Percentiles rank a stretch among this genome's conserved stretches.
Conservation (phyloP, 257 asterid genomes). For the Solanum medicagineum region DNA sequence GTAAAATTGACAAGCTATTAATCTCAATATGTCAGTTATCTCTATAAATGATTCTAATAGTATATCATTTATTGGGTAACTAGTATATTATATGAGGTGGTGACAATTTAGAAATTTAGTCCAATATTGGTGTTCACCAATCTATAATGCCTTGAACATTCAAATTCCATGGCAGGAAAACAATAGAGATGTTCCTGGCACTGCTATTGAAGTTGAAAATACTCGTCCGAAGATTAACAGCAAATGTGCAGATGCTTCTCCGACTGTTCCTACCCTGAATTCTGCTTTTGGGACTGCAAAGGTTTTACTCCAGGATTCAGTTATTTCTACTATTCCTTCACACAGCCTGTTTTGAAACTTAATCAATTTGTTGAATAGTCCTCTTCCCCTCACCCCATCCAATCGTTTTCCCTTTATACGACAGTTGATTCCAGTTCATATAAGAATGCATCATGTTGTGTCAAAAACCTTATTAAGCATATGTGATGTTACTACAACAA, state of each 20-base stretch:
- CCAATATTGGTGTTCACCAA: background rate
- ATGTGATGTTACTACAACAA: background rate
- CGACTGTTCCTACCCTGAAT: background rate
- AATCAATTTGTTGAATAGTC: background rate
- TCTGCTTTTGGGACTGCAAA: slow-evolving; percentile 24
- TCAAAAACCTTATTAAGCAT: background rate
- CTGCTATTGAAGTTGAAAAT: slow-evolving; percentile 22
- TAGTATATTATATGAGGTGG: no score
- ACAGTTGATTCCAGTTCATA: background rate
- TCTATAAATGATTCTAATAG: background rate
- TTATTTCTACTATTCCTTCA: background rate
- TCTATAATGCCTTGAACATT: background rate
- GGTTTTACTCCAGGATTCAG: slow-evolving; percentile 19
- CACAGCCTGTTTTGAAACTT: background rate
- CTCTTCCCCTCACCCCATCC: background rate
- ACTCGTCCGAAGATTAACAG: slow-evolving; percentile 13
- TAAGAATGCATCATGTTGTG: background rate
- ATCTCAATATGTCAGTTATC: no score
- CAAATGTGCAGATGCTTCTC: slow-evolving; percentile 10
- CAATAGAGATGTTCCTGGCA: slow-evolving; percentile 22
- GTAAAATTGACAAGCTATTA: background rate
- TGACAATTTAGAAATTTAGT: background rate
- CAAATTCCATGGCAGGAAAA: slow-evolving; percentile 35
- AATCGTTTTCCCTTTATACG: background rate
- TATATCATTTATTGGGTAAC: background rate